phyloP scores from a whole-genome alignment of 768 basidiomycete genomes.

The Rhizopogon salebrosus region DNA sequence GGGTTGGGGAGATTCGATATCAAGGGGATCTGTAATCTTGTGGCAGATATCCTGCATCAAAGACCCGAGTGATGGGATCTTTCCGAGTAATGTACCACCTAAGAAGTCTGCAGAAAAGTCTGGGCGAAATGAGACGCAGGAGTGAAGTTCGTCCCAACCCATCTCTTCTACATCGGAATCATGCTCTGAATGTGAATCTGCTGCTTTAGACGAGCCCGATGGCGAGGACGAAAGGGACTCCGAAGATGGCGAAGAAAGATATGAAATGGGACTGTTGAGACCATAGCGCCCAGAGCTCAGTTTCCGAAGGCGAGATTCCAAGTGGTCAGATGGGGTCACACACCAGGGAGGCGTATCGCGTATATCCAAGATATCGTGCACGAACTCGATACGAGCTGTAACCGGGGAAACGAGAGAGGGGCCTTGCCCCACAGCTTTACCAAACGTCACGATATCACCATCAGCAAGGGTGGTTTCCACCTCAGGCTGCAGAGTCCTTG shows the following conservation, averaged over 20 bases:
- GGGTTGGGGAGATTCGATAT: slow-evolving; percentile 6
- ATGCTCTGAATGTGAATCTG: slow-evolving; percentile 26
- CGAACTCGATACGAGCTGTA: slow-evolving; percentile 53
- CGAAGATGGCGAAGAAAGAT: slow-evolving; percentile 20
- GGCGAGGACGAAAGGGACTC: slow-evolving; percentile 43
- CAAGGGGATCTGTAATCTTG: slow-evolving; percentile 10
- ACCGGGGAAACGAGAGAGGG: slow-evolving; percentile 59
- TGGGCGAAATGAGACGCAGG: slow-evolving; percentile 12
- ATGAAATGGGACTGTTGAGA: slow-evolving; percentile 33
- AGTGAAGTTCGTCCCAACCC: slow-evolving; percentile 4
- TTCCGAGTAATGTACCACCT: slow-evolving; percentile 11
- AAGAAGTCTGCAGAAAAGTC: slow-evolving; percentile 9
- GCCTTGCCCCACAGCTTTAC: slow-evolving; percentile 66
- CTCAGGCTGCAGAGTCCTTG: slow-evolving; percentile 49
- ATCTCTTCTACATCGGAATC: slow-evolving; percentile 57
- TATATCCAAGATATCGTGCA: slow-evolving; percentile 18
- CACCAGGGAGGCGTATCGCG: slow-evolving; percentile 15
- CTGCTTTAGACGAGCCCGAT: slow-evolving; percentile 31
- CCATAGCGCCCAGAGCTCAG: slow-evolving; percentile 60
- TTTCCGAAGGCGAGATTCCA: slow-evolving; percentile 21
- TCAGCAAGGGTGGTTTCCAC: slow-evolving; percentile 52
- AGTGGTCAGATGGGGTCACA: slow-evolving; percentile 17
- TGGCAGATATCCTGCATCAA: slow-evolving; percentile 24
- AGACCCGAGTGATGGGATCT: slow-evolving; percentile 28
- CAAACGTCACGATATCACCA: slow-evolving; percentile 72